Percentiles rank a stretch among this genome's conserved stretches.
Conservation (phyloP, 768 basidiomycete genomes). For the Phanerochaete sordida region DNA sequence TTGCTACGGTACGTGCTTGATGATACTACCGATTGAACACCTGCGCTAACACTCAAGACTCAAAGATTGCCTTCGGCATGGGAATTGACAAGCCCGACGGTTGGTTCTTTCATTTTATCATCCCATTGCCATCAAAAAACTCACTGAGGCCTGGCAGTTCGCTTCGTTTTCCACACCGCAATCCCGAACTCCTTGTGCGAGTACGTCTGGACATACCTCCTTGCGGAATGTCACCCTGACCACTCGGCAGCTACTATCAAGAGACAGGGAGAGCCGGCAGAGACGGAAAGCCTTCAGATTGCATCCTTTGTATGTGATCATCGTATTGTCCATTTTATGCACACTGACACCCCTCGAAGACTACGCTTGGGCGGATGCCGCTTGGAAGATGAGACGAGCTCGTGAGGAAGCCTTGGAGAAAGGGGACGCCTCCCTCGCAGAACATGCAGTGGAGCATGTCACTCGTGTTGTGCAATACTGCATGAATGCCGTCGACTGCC, state of each 20-base stretch:
- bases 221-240: neutral
- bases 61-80: slow-evolving; percentile 94
- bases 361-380: slow-evolving; percentile 60
- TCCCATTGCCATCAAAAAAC: neutral
- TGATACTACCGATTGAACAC: too few relatives aligned
- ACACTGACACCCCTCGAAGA: slow-evolving; percentile 38
- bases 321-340: neutral
- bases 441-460: slow-evolving; percentile 57
- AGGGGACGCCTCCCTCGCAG: slow-evolving; percentile 34
- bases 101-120: slow-evolving; percentile 30
- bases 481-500: slow-evolving; percentile 76
- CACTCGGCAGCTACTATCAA: slow-evolving; percentile 69
- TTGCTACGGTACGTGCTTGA: slow-evolving; percentile 71
- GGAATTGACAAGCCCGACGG: slow-evolving; percentile 88
- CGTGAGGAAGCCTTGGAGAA: slow-evolving; percentile 46
- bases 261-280: slow-evolving; percentile 97
- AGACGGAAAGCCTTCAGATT: slow-evolving; percentile 80
- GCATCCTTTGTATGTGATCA: slow-evolving; percentile 71
- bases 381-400: slow-evolving; percentile 57
- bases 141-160: slow-evolving; percentile 48
- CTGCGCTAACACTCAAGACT: neutral
- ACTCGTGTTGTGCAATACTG: slow-evolving; percentile 78
- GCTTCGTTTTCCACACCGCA: slow-evolving; percentile 87
- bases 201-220: slow-evolving; percentile 36
- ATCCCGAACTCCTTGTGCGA: slow-evolving; percentile 83